Evolutionary conservation across 1,284 basidiomycete species (phyloP), one percentile per base, ranked within the genome.

Genomic region (Peniophora sp.): DNA sequence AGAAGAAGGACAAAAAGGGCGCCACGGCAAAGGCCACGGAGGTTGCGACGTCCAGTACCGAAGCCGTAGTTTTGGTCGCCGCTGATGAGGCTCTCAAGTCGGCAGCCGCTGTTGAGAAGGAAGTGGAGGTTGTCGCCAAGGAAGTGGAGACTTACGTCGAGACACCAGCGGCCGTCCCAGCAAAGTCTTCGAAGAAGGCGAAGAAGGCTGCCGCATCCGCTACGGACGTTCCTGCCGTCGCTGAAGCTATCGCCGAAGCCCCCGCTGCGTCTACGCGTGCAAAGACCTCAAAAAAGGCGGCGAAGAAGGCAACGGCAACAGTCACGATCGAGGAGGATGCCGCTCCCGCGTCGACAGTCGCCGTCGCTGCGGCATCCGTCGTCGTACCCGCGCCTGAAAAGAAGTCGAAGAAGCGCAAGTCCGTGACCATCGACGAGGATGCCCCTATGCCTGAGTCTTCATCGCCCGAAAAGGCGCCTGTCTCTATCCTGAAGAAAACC

Each of bases 241-340:
- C 34, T 35, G 24, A 49, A 54, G 27, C 3, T 22, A 17, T 34
- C n/a, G 2, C 17, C 23, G 47, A 52, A n/a, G 20, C 15, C 15
- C n/a, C 39, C n/a, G 39, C 20, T 15, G 15, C 39, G 15, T n/a
- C 20, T 9, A 41, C 15, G 8, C n/a, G 20, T 9, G 39, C 39
- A n/a, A 41, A 22, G 39, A 17, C n/a, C 6, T 17, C n/a, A 6
- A 41, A 41, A 15, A 41, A 41, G 20, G 39, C 20, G n/a, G 39
- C 39, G 39, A 22, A 41, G 15, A 22, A 22, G 9, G 15, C 39
- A 22, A 9, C 15, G 20, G n/a, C 39, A 22, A 41, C 20, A 17
- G 15, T 15, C n/a, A 22, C 39, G 9, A 41, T 41, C 39, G 39
- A 41, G 39, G 49, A 47, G 27, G 54, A 58, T 34, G 58, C 60